phyloP scores from a whole-genome alignment of 805 yeast genomes.

The Kuraishia molischiana region DNA sequence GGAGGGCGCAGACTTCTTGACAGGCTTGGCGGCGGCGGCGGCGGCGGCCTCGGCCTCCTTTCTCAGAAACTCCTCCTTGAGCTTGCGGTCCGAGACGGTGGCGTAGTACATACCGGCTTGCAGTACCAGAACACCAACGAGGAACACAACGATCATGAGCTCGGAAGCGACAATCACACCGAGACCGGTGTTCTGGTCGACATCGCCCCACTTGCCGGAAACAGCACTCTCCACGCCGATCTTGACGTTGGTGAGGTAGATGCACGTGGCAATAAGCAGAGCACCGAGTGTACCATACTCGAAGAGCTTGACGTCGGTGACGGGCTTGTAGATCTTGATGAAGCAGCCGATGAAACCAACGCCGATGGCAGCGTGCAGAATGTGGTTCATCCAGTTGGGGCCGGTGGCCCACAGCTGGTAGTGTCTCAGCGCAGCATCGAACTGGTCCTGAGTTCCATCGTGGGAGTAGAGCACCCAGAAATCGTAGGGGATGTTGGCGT shows the following conservation, averaged over 20 bases:
- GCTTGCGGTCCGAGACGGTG: conserved; percentile 15
- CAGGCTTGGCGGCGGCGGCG: background rate
- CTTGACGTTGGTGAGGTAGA: conserved; percentile 80
- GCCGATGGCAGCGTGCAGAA: conserved; percentile 49
- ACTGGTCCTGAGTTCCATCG: conserved; percentile 39
- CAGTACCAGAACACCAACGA: conserved; percentile 71
- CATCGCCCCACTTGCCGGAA: conserved; percentile 88
- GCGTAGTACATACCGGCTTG: conserved; percentile 91
- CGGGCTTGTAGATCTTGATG: conserved; percentile 79
- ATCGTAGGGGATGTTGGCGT: conserved; percentile 77
- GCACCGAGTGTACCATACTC: conserved; percentile 84
- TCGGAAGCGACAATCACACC: conserved; percentile 89
- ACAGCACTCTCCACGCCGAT: conserved; percentile 66
- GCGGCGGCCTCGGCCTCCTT: conserved; percentile 7
- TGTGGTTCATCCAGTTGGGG: conserved; percentile 48
- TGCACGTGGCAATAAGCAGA: conserved; percentile 59
- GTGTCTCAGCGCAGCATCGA: conserved; percentile 57
- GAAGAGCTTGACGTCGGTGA: conserved; percentile 73
- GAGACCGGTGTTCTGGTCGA: conserved; percentile 74
- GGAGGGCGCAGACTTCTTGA: background rate
- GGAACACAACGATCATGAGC: conserved; percentile 59
- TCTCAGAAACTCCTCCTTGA: conserved; percentile 15
- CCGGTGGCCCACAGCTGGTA: conserved; percentile 65
- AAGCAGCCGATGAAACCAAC: conserved; percentile 67
- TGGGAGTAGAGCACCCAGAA: conserved; percentile 60